These are phyloP conservation scores for Selaginella moellendorffii DNA, from an alignment of 75 land plant genomes.

Conservation along the genomic window DNA sequence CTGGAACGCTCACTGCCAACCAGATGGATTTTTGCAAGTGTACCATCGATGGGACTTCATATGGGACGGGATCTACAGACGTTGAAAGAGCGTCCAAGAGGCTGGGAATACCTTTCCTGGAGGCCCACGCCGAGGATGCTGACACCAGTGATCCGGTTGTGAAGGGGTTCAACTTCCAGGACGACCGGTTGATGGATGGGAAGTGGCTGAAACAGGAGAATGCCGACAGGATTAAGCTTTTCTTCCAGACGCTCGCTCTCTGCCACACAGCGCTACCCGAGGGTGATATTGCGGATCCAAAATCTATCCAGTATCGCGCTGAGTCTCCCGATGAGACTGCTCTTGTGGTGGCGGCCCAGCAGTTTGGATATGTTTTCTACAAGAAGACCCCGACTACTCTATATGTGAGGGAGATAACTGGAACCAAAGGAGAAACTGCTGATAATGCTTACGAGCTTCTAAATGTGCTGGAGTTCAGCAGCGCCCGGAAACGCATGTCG, in stretches of 20 bases:
- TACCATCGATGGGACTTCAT: constrained; percentile 1
- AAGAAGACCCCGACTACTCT: neutral
- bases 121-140: neutral
- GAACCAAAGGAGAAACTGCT: no score
- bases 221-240: neutral
- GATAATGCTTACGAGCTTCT: constrained; percentile 9
- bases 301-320: neutral
- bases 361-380: constrained; percentile 3
- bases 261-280: constrained; percentile 1
- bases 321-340: constrained; percentile 9
- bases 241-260: neutral
- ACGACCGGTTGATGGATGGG: constrained; percentile 1
- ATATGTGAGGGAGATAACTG: neutral
- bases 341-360: constrained; percentile 1
- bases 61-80: constrained; percentile 4
- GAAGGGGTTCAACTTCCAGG: constrained; percentile 11
- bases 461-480: neutral
- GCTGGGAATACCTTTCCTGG: neutral
- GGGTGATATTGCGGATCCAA: constrained; percentile 1
- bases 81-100: constrained; percentile 3
- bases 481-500: constrained; percentile 3
- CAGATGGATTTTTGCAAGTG: constrained; percentile 9
- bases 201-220: neutral
- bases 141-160: neutral
- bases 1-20: neutral